A percentile compares a stretch with the other conserved stretches of the same genome.
Conservation (phyloP, 2,329 filamentous ascomycete genomes). For the Pseudogymnoascus sp. region DNA sequence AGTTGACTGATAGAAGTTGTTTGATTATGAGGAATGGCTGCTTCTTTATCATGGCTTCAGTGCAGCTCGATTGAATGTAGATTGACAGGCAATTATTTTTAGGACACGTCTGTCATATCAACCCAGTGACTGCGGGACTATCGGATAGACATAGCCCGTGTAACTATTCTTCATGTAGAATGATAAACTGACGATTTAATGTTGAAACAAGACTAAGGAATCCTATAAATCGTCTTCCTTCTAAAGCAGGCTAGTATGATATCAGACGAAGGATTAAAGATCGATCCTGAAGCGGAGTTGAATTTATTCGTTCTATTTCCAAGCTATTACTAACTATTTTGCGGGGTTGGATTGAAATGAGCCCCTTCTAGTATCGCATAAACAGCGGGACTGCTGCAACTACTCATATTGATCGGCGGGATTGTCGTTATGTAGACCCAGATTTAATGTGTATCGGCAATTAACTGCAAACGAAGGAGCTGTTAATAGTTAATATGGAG, state of each 20-base stretch:
- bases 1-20: neutral
- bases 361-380: neutral
- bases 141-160: neutral
- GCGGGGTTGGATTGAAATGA: neutral
- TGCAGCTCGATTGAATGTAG: neutral
- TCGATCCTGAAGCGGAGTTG: neutral
- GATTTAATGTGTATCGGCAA: neutral
- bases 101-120: neutral
- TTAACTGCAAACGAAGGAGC: neutral
- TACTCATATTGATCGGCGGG: neutral
- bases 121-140: neutral
- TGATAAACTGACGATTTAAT: neutral
- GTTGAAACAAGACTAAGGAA: neutral
- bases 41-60: neutral
- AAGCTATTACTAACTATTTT: neutral
- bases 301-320: neutral
- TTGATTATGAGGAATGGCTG: neutral
- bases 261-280: neutral
- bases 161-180: neutral
- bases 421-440: neutral
- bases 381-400: neutral
- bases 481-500: neutral
- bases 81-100: neutral
- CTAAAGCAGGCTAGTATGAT: neutral
- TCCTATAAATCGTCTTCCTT: neutral